Evolutionary conservation across 345 rosid genomes (phyloP), one percentile per base, ranked within the genome.

Genomic region (Salix brachista): DNA sequence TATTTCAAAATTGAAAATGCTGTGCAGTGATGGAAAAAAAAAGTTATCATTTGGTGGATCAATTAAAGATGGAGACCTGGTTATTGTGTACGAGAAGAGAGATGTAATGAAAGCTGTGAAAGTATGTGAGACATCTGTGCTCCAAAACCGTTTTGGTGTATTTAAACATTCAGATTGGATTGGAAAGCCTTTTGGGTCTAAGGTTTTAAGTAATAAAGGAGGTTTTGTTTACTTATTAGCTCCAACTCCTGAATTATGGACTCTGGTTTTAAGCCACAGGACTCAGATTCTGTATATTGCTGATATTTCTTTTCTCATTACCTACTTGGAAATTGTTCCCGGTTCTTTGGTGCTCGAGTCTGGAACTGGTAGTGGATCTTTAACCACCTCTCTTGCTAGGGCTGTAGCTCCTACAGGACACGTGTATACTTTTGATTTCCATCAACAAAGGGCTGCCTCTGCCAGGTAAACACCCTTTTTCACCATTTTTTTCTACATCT

Each of bases 241-340:
- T 81, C 99, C 97, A 16, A 90, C 97, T 34, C 97, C 98, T 1
- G 99, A 95, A 81, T 70, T 93, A 28, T 96, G 99, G 99, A 96
- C 98, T 30, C 58, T 92, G 78, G 99, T 93, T 71, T 84, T 93
- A 76, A 76, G 94, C 86, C 99, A 93, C 82, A 86, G 97, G 88
- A 96, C 98, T 46, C 97, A 93, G 89, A 96, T 93, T 82, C 99
- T 96, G 18, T 93, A 93, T 73, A 88, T 93, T 64, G 98, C 97
- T 10, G 99, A 93, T 86, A 93, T 93, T 73, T 87, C 92, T 85
- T 89, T 96, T 69, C 89, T 93, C 67, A 81, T 91, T 18, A 90
- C 84, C 90, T 91, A 85, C 85, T 85, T 93, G 76, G 99, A 95
- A 83, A 78, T 95, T 19, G 96, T 91, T 65, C 98, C 98, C 65